A percentile compares a stretch with the other conserved stretches of the same genome.
These are phyloP conservation scores for Stagonosporopsis rhizophila DNA, from an alignment of 2,329 filamentous ascomycete species.

Conservation along the genomic window DNA sequence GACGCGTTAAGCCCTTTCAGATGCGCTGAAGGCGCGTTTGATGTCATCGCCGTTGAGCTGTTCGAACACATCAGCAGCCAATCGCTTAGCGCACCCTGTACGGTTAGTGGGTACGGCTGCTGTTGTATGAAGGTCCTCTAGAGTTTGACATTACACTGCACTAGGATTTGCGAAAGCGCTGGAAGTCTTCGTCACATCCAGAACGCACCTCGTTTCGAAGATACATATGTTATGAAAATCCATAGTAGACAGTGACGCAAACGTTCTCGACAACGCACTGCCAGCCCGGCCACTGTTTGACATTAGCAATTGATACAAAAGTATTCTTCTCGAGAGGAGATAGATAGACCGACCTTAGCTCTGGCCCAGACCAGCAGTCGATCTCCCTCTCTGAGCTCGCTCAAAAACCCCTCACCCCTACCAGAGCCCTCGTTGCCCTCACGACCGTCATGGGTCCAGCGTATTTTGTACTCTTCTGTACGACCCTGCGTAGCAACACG, in stretches of 20 bases:
- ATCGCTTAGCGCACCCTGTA: constrained; percentile 19
- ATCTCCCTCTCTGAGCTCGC: constrained; percentile 37
- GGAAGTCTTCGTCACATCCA: no score
- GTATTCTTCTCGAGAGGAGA: background rate
- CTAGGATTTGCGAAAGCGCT: no score
- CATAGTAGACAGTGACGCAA: constrained; percentile 30
- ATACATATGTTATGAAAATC: constrained; percentile 20
- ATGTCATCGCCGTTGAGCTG: constrained; percentile 24
- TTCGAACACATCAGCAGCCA: constrained; percentile 15
- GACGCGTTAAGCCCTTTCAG: constrained; percentile 18
- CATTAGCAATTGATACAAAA: constrained; percentile 8
- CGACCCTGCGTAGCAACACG: constrained; percentile 26
- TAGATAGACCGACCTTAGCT: constrained; percentile 33
- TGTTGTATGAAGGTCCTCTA: constrained; percentile 5
- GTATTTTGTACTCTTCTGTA: constrained; percentile 23
- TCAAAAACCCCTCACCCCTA: constrained; percentile 36
- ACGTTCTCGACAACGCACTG: constrained; percentile 33
- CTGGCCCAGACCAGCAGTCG: constrained; percentile 41
- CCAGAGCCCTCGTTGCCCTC: constrained; percentile 37
- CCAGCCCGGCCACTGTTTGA: constrained; percentile 39
- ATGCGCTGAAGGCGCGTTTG: constrained; percentile 20
- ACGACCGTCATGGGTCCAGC: constrained; percentile 24
- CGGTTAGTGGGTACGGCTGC: background rate
- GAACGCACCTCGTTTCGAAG: background rate
- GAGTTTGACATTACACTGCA: background rate